These are phyloP conservation scores for Eucalyptus curtisii DNA, from an alignment of 345 rosid genomes.

Conservation along the genomic window DNA sequence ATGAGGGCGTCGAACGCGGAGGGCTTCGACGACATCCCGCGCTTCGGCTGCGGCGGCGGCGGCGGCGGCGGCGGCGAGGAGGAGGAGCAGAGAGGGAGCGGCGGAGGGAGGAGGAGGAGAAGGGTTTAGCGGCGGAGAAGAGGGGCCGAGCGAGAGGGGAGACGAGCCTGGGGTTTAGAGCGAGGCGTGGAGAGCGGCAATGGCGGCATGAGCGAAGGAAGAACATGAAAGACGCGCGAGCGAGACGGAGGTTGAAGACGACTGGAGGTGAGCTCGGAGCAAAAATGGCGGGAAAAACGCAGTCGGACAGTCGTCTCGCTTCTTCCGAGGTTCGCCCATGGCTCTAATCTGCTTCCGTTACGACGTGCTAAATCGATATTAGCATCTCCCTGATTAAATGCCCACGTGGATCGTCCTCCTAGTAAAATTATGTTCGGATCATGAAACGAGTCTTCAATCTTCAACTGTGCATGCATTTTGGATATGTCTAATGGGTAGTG, in stretches of 20 bases:
- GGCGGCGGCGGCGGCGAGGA: not conserved
- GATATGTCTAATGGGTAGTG: too few relatives aligned
- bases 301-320: not conserved
- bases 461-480: rapidly evolving
- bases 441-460: not conserved
- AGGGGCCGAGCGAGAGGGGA: not conserved
- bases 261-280: not conserved
- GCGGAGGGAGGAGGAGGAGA: not conserved
- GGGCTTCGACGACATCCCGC: conserved; percentile 42
- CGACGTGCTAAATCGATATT: not conserved
- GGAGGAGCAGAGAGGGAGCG: not conserved
- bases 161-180: not conserved
- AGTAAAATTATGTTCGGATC: not conserved
- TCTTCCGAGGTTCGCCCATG: not conserved
- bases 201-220: not conserved
- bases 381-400: not conserved
- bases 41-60: conserved; percentile 1
- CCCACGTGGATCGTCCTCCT: not conserved
- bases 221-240: not conserved
- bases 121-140: conserved; percentile 1
- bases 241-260: not conserved
- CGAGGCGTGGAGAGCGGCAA: not conserved
- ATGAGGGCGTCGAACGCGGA: conserved; percentile 84
- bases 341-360: not conserved
- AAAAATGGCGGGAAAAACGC: not conserved